A percentile compares a stretch with the other conserved stretches of the same genome.
Evolutionary conservation across 768 basidiomycete genomes (phyloP).

Genomic region (Russula sp.): DNA sequence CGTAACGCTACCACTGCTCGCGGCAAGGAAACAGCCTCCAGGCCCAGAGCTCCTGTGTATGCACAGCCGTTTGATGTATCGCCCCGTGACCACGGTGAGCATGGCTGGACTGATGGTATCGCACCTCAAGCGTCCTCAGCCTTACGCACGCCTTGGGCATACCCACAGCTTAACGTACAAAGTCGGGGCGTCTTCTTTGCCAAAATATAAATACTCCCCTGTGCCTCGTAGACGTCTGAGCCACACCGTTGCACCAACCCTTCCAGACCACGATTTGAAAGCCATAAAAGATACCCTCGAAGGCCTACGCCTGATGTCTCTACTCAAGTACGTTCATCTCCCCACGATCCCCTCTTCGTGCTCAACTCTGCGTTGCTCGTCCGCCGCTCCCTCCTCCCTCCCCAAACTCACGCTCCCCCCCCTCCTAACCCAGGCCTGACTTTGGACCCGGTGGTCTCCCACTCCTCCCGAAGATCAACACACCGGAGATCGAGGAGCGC

Average conservation of each 20-base stretch:
- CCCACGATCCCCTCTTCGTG: background rate
- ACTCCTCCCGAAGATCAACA: conserved; percentile 48
- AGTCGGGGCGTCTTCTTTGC: background rate
- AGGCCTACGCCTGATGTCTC: conserved; percentile 12
- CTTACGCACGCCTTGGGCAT: conserved; percentile 3
- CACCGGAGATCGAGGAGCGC: conserved; percentile 39
- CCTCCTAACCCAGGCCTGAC: conserved; percentile 27
- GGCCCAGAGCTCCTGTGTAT: too few species aligned
- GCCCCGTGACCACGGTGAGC: conserved; percentile 10
- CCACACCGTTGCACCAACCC: background rate
- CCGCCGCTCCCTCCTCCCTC: too few species aligned
- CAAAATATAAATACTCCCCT: conserved; percentile 13
- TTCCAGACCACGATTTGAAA: background rate
- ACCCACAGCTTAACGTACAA: background rate
- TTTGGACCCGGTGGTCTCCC: conserved; percentile 38
- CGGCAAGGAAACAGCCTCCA: background rate
- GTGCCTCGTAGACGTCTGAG: background rate
- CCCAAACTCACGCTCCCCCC: background rate
- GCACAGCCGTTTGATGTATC: background rate
- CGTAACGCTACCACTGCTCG: too few species aligned
- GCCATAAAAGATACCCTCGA: conserved; percentile 10
- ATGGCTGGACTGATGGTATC: background rate
- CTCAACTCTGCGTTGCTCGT: background rate
- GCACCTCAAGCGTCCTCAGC: background rate
- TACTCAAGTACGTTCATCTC: conserved; percentile 9